Base-by-base conservation (phyloP, 306 rosid species). In the Lathyrus sativus region DNA sequence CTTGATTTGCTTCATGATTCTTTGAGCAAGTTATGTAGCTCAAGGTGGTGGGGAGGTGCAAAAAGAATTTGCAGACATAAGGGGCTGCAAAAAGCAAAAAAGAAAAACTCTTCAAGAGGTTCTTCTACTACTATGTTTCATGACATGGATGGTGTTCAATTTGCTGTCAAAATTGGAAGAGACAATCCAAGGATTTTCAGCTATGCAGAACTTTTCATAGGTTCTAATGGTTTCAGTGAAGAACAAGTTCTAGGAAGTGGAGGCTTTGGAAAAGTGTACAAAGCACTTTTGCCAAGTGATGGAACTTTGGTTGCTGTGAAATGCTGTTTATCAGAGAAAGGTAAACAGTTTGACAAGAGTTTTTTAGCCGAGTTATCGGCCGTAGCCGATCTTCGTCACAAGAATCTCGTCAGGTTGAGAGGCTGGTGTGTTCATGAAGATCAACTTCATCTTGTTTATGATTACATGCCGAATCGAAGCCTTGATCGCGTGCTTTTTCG, bases 401-500 rank as follows among this genome's bases (percentile, higher is more conserved):
- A 85, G 81, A 93, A 93, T 48, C 98, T 93, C 64, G 98, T 93
- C 17, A 78, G 90, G 81, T 54, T 93, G 7, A 83, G 96, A 51
- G 98, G 98, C 0, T 93, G 98, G 98, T 88, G 98, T 77, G 89
- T 88, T 48, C 79, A 93, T 73, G 98, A 92, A 24, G 87, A 92
- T 22, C 89, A 79, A 39, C 6, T 93, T 62, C 69, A 79, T 45
- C 80, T 93, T 77, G 98, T 90, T 22, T 93, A 90, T 57, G 98
- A 93, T 60, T 93, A 83, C 85, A 90, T 93, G 97, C 95, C 91
- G 0, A 93, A 90, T 61, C 89, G 82, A 6, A 93, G 98, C 88
- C 96, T 93, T 2, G 97, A 90, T 65, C 85, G 90, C 2, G 15
- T 84, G 2, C 93, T 93, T 19, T 93, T 93, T 75, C 79, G 83